Percentiles rank a stretch among this genome's conserved stretches.
These are phyloP conservation scores for Blastomyces parvus DNA, from an alignment of 2,329 filamentous ascomycete genomes.

Conservation along the genomic window DNA sequence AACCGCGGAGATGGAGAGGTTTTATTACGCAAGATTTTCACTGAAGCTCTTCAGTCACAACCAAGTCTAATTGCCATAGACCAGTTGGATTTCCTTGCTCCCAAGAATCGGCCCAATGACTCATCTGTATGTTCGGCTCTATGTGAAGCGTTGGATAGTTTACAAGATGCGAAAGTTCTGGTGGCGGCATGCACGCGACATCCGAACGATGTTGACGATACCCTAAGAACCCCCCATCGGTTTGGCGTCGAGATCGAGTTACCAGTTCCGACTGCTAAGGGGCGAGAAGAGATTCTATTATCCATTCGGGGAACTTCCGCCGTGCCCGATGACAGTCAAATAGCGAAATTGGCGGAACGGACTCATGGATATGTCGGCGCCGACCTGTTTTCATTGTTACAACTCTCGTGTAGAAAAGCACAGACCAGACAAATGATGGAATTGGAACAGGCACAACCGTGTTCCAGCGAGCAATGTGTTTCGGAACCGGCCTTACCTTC, in stretches of 20 bases:
- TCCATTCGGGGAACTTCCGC: constrained; percentile 45
- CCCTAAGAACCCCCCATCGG: constrained; percentile 55
- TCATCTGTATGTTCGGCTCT: constrained; percentile 34
- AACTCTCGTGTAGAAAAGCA: constrained; percentile 40
- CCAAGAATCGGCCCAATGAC: constrained; percentile 44
- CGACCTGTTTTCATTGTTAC: constrained; percentile 60
- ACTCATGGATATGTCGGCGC: constrained; percentile 81
- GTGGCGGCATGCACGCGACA: constrained; percentile 69
- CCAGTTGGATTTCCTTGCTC: constrained; percentile 60
- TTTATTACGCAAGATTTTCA: constrained; percentile 58
- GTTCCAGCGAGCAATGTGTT: constrained; percentile 1
- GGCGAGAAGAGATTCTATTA: constrained; percentile 64
- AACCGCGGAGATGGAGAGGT: constrained; percentile 39
- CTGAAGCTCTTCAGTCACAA: constrained; percentile 56
- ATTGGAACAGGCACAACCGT: neutral
- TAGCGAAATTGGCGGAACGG: constrained; percentile 56
- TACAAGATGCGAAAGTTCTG: constrained; percentile 49
- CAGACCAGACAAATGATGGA: constrained; percentile 26
- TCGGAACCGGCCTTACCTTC: constrained; percentile 4
- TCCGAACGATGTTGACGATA: constrained; percentile 59
- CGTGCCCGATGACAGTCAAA: constrained; percentile 42
- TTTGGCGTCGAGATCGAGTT: constrained; percentile 62
- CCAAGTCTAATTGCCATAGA: constrained; percentile 76
- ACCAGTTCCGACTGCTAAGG: constrained; percentile 62
- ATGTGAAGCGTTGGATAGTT: constrained; percentile 29